Conservation (phyloP, 352 stramenopile species). For the Pythium vanterpoolii region DNA sequence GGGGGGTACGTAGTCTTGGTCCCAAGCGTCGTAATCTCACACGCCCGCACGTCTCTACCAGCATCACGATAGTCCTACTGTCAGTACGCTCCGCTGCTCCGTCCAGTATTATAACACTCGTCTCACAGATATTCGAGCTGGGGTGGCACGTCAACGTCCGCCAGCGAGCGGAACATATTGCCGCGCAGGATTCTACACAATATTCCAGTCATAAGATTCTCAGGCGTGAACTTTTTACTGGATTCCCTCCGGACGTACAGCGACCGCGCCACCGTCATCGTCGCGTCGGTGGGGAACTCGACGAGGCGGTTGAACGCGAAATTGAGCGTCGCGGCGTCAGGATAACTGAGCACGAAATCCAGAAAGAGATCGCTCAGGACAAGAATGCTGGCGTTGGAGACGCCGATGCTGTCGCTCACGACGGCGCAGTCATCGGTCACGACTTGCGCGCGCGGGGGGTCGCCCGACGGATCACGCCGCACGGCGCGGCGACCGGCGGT, state of each 20-base stretch:
- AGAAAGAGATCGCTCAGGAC: background rate
- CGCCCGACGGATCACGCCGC: conserved; percentile 5
- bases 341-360: conserved; percentile 17
- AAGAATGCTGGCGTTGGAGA: conserved; percentile 1
- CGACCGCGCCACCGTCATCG: background rate
- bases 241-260: conserved; percentile 5
- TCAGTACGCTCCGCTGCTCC: too few species aligned
- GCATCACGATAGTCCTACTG: background rate
- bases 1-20: conserved; percentile 1
- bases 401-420: background rate
- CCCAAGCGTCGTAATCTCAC: conserved; percentile 11
- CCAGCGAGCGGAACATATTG: conserved; percentile 8
- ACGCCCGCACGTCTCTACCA: background rate
- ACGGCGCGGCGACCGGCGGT: conserved; percentile 5
- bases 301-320: conserved; percentile 17
- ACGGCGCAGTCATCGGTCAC: conserved; percentile 12
- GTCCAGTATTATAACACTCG: background rate
- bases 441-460: conserved; percentile 5
- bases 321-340: conserved; percentile 15
- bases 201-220: too few species aligned
- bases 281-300: conserved; percentile 7
- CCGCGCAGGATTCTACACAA: conserved; percentile 9
- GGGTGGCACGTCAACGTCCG: conserved; percentile 8
- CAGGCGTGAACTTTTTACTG: too few species aligned
- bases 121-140: conserved; percentile 18